Base-by-base conservation (phyloP, 2,329 filamentous ascomycete species). In the Exophiala mesophila region DNA sequence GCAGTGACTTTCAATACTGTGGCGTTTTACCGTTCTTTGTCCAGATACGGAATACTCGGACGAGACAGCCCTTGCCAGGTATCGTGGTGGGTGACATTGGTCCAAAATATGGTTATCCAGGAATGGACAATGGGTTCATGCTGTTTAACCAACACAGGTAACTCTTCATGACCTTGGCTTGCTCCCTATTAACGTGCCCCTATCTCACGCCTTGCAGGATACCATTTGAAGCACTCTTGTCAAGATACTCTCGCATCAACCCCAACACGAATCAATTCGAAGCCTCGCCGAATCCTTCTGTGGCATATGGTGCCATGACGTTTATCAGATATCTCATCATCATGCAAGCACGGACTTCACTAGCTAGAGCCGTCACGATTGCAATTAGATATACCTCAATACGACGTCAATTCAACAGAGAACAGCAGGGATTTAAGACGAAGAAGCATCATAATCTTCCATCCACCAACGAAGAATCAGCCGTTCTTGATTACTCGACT, bases 121-220 rank as follows among this genome's bases (percentile, higher is more conserved):
- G 64, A 3, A 71, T 72, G 70, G 69, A 74, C 42, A 73, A 74
- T 42, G 70, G 67, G 0, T 74, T 74, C 54, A 70, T 73, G 66
- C 61, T 74, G 3, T 74, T 74, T 55, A 57, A 73, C 42, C 60
- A 69, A 29, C 63, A 64, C 46, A 60, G 36, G 36, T 36, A 35
- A 7, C 32, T 36, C 18, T 16, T 13, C 4, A 20, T 7, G 5
- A 68, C 32, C 63, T 64, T 45, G 59, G 64, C 4, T 10, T 5
- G 15, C 17, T 13, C 34, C 6, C 16, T 21, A 15, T n/a, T 15
- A 12, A 24, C 2, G 16, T 23, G 2, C 18, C 19, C 5, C 10
- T 44, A 6, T 16, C 39, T 39, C 19, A 43, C 21, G 6, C 10
- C 8, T 17, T 13, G 13, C 5, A 42, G 65, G 19, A 54, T 73